Conservation (phyloP, 371 early-diverging fungal genomes). For the Umbelopsis sp. region DNA sequence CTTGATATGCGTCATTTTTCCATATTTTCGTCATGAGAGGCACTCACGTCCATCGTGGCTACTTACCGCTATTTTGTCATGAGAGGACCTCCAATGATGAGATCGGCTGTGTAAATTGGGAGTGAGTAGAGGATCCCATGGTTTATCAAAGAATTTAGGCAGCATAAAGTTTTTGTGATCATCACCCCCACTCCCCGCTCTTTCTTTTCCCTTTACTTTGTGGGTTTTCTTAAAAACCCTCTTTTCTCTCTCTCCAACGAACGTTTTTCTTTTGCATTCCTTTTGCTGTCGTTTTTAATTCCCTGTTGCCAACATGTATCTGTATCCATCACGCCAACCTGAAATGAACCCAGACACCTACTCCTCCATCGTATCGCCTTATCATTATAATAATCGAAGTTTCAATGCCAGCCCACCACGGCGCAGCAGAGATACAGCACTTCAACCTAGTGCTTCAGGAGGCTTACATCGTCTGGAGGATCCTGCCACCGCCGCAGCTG, state of each 20-base stretch:
- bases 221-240: background rate
- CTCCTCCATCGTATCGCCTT: constrained; percentile 14
- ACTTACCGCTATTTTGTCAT: background rate
- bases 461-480: constrained; percentile 19
- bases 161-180: constrained; percentile 16
- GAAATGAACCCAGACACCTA: constrained; percentile 17
- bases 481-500: constrained; percentile 18
- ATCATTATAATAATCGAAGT: constrained; percentile 15
- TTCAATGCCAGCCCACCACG: constrained; percentile 14
- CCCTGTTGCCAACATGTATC: constrained; percentile 5
- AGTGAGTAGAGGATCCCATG: background rate
- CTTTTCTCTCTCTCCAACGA: background rate
- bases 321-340: constrained; percentile 12
- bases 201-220: constrained; percentile 3
- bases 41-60: constrained; percentile 5
- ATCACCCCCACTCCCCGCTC: background rate
- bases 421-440: background rate
- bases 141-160: background rate
- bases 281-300: constrained; percentile 19
- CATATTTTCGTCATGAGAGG: constrained; percentile 6
- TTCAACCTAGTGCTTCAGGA: background rate
- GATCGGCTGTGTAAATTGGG: background rate
- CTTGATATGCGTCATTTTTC: background rate
- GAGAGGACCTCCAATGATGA: background rate
- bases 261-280: constrained; percentile 11